phyloP scores from a whole-genome alignment of 2,329 filamentous ascomycete species.

The Penicillium sp. region DNA sequence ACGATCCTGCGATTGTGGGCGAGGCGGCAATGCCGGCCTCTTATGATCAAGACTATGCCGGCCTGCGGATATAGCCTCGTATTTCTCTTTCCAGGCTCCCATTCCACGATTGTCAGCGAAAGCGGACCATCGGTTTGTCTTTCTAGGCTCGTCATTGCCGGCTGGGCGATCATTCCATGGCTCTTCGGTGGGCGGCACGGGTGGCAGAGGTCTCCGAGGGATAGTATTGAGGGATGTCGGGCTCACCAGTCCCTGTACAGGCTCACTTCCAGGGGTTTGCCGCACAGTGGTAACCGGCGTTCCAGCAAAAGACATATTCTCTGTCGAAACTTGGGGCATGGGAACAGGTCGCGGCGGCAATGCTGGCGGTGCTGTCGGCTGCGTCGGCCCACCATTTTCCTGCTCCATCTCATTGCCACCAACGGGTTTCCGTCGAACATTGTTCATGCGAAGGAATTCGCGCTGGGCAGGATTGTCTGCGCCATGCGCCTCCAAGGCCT shows the following conservation, averaged over 20 bases:
- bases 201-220: conserved; percentile 27
- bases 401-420: conserved; percentile 8
- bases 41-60: conserved; percentile 31
- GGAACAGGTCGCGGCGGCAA: conserved; percentile 15
- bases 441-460: conserved; percentile 34
- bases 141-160: conserved; percentile 12
- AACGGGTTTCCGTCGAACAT: conserved; percentile 39
- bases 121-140: conserved; percentile 29
- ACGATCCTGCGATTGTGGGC: conserved; percentile 15
- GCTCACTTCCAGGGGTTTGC: not conserved
- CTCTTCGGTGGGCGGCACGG: conserved; percentile 25
- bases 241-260: not conserved
- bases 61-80: conserved; percentile 19
- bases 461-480: conserved; percentile 19
- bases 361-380: conserved; percentile 2
- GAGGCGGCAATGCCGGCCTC: conserved; percentile 24
- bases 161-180: conserved; percentile 6
- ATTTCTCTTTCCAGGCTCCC: conserved; percentile 23
- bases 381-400: conserved; percentile 3
- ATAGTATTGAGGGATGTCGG: conserved; percentile 2
- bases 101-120: conserved; percentile 21
- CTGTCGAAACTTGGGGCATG: conserved; percentile 17
- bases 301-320: conserved; percentile 20
- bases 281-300: conserved; percentile 13
- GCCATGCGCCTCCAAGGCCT: conserved; percentile 21